A percentile compares a stretch with the other conserved stretches of the same genome.
Evolutionary conservation across 208 protist species (phyloP).

Genomic region (Leishmania gerbilli): DNA sequence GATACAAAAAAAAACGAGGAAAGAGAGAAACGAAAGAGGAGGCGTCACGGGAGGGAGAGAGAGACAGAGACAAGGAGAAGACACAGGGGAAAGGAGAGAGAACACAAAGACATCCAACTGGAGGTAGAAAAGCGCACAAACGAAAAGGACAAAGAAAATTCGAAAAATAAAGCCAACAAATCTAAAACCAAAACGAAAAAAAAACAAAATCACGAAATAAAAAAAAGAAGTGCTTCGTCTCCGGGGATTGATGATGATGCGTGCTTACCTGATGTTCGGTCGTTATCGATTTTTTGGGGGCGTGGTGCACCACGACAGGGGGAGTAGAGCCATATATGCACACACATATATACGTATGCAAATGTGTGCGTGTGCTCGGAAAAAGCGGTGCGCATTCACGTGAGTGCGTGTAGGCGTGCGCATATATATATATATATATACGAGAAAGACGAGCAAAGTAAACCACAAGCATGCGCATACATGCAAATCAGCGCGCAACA

Average conservation of each 20-base stretch:
- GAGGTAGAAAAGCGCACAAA: neutral
- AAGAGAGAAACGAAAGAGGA: neutral
- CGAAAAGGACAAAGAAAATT: neutral
- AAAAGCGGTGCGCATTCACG: neutral
- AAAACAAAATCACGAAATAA: neutral
- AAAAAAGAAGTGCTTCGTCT: neutral
- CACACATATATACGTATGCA: neutral
- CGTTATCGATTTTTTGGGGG: neutral
- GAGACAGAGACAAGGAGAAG: neutral
- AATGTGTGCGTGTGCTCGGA: neutral
- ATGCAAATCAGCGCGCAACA: neutral
- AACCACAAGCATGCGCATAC: neutral
- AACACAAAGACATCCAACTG: neutral
- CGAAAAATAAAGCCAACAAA: neutral
- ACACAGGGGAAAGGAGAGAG: neutral
- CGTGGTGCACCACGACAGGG: neutral
- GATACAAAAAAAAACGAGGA: neutral
- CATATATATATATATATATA: neutral
- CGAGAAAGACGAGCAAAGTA: neutral
- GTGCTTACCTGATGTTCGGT: neutral
- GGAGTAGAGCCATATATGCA: neutral
- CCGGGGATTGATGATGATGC: neutral
- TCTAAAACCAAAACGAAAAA: neutral
- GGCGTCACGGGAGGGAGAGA: neutral
- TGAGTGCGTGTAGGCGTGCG: neutral